Evolutionary conservation across 371 early-diverging fungal genomes (phyloP), one percentile per base, ranked within the genome.

Genomic region (Mortierella sp.): DNA sequence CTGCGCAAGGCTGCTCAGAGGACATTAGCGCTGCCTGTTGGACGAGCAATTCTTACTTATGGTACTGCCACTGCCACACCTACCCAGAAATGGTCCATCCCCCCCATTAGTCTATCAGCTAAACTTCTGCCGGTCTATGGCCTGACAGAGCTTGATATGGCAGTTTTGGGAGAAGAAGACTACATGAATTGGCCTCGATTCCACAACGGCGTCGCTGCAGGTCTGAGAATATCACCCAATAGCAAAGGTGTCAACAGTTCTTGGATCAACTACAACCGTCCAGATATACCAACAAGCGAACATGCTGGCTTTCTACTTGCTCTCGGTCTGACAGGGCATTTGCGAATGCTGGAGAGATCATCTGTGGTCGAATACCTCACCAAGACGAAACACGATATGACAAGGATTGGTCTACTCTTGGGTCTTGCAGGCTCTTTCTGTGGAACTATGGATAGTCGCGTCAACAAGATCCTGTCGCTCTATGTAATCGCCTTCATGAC

Each of bases 251-350:
- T 94, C 9, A 86, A 84, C 16, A 86, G 86, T 11, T 89, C 92
- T 7, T 97, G 97, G 97, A 92, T 97, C 56, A 79, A 87, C 11
- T 89, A 89, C 70, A 93, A 92, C 66, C 80, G 84, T 62, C 91
- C 91, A 5, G 70, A 80, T 0, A 83, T 86, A 60, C 72, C 87
- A 23, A 74, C 83, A 2, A 66, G 87, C 43, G 70, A 84, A 7
- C 93, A 96, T 68, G 97, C 93, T 2, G 97, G 97, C 1, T 88
- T 95, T 59, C 60, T 96, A 0, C 81, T 95, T 5, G 97, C 91
- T 0, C 75, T 96, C 50, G 97, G 97, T 0, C 68, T 96, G 23
- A 91, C 86, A 26, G 95, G 96, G 0, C 90, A 92, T 47, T 80
- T 96, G 6, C 82, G 84, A 56, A 81, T 87, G 23, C 80, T 96